phyloP scores from a whole-genome alignment of 176 grass and related monocot species.

The Phragmites australis region DNA sequence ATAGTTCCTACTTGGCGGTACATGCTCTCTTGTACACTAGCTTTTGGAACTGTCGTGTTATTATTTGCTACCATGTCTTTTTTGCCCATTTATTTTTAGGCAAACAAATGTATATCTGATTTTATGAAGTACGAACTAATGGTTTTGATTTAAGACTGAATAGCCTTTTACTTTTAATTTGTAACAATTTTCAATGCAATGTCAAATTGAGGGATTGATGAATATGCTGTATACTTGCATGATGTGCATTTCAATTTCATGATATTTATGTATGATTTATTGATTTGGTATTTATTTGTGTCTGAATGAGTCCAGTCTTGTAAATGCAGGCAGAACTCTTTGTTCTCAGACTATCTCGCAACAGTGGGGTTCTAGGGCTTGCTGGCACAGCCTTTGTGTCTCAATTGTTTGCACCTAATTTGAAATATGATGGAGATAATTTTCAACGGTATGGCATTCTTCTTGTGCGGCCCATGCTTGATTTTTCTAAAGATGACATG shows the following conservation, averaged over 20 bases:
- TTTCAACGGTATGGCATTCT: slow-evolving; percentile 47
- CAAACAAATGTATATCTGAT: slow-evolving; percentile 21
- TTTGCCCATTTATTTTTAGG: not conserved
- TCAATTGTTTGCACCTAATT: slow-evolving; percentile 65
- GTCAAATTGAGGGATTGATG: slow-evolving; percentile 16
- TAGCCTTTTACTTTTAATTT: not conserved
- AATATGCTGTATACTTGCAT: slow-evolving; percentile 14
- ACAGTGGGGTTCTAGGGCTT: slow-evolving; percentile 95
- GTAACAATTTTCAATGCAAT: not conserved
- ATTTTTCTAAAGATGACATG: slow-evolving; percentile 93
- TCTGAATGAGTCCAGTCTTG: slow-evolving; percentile 23
- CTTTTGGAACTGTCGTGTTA: slow-evolving; percentile 16
- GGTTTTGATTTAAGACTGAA: slow-evolving; percentile 2
- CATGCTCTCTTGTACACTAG: not conserved
- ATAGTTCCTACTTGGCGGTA: not conserved
- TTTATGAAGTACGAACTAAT: not conserved
- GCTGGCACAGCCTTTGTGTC: slow-evolving; percentile 89
- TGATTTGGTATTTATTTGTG: slow-evolving; percentile 1
- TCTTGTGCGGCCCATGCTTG: slow-evolving; percentile 92
- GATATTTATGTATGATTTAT: slow-evolving; percentile 4
- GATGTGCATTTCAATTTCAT: not conserved
- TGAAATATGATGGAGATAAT: slow-evolving; percentile 57
- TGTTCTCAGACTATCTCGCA: slow-evolving; percentile 87
- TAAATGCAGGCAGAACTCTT: slow-evolving; percentile 85
- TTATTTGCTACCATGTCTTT: not conserved